Evolutionary conservation across 148 eudicot genomes (phyloP).

Genomic region (Camellia japonica): DNA sequence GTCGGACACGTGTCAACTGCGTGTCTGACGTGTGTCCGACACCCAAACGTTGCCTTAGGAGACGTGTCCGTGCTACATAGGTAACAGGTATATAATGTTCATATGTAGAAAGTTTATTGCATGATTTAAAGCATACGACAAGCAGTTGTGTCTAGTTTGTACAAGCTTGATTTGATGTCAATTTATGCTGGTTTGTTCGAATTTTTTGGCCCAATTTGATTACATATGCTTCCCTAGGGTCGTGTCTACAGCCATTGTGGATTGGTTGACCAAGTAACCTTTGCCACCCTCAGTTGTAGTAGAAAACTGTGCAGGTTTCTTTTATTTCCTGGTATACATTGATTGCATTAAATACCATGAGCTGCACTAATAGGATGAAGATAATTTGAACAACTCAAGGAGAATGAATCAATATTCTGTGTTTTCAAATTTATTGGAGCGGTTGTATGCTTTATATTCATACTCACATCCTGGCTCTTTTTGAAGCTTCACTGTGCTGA

Average conservation of each 20-base stretch:
- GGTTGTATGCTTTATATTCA: slow-evolving; percentile 9
- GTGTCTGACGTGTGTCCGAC: too few relatives aligned
- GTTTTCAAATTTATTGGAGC: background rate
- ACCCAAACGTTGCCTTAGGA: too few relatives aligned
- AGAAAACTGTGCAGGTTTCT: background rate
- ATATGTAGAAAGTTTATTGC: background rate
- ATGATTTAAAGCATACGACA: background rate
- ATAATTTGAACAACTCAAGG: background rate
- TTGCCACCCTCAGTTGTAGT: background rate
- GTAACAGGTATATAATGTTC: background rate
- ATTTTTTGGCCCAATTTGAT: background rate
- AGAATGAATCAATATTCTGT: background rate
- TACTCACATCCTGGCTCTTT: slow-evolving; percentile 9
- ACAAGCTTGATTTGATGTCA: background rate
- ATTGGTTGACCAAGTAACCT: background rate
- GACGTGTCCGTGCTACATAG: too few relatives aligned
- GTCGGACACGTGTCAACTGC: too few relatives aligned
- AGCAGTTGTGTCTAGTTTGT: slow-evolving; percentile 1
- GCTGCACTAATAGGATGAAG: background rate
- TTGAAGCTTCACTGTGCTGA: slow-evolving; percentile 60
- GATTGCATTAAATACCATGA: background rate
- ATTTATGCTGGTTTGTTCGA: background rate
- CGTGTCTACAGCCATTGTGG: background rate
- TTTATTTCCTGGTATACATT: background rate
- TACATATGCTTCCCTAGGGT: background rate